Base-by-base conservation (phyloP, 768 basidiomycete species). In the Neoboletus brunneissimus region DNA sequence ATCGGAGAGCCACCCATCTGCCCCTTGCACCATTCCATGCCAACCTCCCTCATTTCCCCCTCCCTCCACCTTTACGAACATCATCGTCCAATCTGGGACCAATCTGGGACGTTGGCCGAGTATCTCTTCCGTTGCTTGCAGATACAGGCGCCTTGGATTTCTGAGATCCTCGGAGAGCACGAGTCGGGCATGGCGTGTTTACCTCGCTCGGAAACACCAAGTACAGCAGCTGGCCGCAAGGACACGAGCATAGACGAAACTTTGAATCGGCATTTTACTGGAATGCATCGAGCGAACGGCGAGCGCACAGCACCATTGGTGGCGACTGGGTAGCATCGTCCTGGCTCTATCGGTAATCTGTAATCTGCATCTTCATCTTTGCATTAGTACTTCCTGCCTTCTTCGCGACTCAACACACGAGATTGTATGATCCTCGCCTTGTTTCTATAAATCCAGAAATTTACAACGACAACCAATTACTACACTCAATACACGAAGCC, bases 111-210 rank as follows among this genome's bases (percentile, higher is more conserved):
- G 68, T 72, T 2, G 76, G 76, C 5, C 72, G 81, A 4, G 53
- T 81, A 42, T 81, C 92, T 64, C 73, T 94, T 40, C 79, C 84
- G n/a, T 73, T 81, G 56, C 76, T 94, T 43, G 86, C 83, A 3
- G 83, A 86, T 44, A 85, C 87, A 34, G 94, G 94, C 0, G 85
- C n/a, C 80, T 70, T 97, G 94, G 94, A 86, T 96, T 53, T 87
- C 84, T 32, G 77, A 81, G 57, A 67, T 76, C 54, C 75, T 97
- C 7, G 57, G 77, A 81, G 60, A 93, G 83, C 62, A 84, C 81
- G 32, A 94, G 91, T 68, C 79, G 91, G 15, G 91, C 85, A 1
- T 92, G 88, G 0, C 80, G 81, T 56, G 94, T 92, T 11, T 72
- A 88, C 56, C 73, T 81, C 54, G 84, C 89, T 16, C 76, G 78